Evolutionary conservation across 2,329 filamentous ascomycete genomes (phyloP).

Genomic region (Neonectria neomacrospora): DNA sequence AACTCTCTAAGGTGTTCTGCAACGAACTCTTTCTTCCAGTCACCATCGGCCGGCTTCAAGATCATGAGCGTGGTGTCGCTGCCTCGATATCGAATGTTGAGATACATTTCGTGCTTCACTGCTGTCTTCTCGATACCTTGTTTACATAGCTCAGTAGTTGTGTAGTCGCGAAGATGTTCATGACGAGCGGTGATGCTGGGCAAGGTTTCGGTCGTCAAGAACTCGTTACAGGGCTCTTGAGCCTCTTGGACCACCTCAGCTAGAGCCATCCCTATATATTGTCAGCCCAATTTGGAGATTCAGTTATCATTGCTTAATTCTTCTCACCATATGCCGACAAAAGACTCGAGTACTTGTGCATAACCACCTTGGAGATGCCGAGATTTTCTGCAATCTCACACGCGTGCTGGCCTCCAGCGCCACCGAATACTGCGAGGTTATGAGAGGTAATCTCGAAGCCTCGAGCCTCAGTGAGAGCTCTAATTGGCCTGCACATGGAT

Average conservation of each 20-base stretch:
- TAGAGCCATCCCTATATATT: slow-evolving; percentile 47
- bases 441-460: slow-evolving; percentile 46
- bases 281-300: not conserved
- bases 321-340: slow-evolving; percentile 54
- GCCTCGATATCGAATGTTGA: slow-evolving; percentile 61
- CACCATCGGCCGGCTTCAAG: slow-evolving; percentile 47
- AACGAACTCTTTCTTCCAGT: slow-evolving; percentile 47
- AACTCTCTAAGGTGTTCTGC: slow-evolving; percentile 52
- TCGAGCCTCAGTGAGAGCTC: slow-evolving; percentile 74
- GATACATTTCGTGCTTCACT: slow-evolving; percentile 50
- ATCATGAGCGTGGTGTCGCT: slow-evolving; percentile 56
- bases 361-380: slow-evolving; percentile 52
- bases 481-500: slow-evolving; percentile 79
- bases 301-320: not conserved
- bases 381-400: slow-evolving; percentile 53
- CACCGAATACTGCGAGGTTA: slow-evolving; percentile 63
- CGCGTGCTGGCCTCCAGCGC: slow-evolving; percentile 74
- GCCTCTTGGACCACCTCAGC: slow-evolving; percentile 53
- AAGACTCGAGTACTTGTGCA: slow-evolving; percentile 54
- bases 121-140: slow-evolving; percentile 56
- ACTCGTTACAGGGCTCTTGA: slow-evolving; percentile 47
- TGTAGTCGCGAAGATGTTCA: slow-evolving; percentile 45
- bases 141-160: slow-evolving; percentile 45
- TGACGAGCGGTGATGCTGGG: slow-evolving; percentile 31
- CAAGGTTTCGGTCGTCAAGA: slow-evolving; percentile 29